Conservation (phyloP, 2,329 filamentous ascomycete species). For the Claviceps sp. region DNA sequence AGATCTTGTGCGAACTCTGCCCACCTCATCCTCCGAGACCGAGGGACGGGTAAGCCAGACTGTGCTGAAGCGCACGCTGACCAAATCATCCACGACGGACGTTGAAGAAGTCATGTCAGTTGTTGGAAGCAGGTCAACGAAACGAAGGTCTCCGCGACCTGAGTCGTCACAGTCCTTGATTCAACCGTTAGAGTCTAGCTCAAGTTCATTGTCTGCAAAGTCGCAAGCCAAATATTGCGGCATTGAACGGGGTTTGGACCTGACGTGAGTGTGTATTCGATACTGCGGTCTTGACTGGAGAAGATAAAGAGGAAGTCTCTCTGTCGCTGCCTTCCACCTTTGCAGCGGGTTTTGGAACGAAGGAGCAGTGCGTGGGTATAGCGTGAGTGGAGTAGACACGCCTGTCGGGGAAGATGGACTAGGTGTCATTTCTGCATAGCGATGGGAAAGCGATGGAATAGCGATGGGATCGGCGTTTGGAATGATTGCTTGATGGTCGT, state of each 20-base stretch:
- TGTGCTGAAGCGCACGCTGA: not conserved
- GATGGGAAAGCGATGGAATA: not conserved
- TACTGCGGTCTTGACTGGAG: not conserved
- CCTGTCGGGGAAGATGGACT: not conserved
- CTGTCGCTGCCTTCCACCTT: no score
- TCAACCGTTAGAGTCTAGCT: constrained; percentile 3
- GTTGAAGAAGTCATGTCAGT: constrained; percentile 3
- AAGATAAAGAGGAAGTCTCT: not conserved
- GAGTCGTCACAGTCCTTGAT: constrained; percentile 4
- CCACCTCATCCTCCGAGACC: constrained; percentile 4
- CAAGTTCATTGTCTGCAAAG: not conserved
- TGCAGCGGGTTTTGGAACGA: no score
- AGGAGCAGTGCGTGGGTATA: no score
- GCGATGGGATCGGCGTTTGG: constrained; percentile 1
- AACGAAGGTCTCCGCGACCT: not conserved
- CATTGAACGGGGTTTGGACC: constrained; percentile 15
- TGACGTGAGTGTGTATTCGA: constrained; percentile 3
- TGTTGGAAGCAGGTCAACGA: not conserved
- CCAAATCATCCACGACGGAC: not conserved
- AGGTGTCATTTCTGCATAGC: constrained; percentile 8
- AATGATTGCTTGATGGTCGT: not conserved
- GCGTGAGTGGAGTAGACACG: not conserved
- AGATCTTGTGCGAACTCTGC: constrained; percentile 3
- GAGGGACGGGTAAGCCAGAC: not conserved
- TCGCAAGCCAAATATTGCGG: constrained; percentile 15